phyloP scores from a whole-genome alignment of 2,329 filamentous ascomycete species.

The Periconia sp. region DNA sequence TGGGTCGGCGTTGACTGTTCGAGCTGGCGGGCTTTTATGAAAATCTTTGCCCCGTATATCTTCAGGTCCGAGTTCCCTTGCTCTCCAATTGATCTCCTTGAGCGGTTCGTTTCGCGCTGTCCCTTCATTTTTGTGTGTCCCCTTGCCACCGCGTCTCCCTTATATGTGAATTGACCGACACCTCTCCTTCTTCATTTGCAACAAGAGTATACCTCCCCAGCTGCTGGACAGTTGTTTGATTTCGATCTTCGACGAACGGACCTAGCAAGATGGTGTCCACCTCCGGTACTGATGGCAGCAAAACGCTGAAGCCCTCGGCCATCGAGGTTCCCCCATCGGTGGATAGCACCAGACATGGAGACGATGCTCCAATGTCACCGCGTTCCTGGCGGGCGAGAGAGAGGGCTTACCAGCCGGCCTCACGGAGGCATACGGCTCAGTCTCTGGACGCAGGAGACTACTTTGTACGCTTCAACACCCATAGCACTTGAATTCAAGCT shows the following conservation, averaged over 20 bases:
- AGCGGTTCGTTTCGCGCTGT: conserved; percentile 4
- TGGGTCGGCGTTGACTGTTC: neutral
- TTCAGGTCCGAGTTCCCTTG: neutral
- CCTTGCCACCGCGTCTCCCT: neutral
- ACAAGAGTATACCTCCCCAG: conserved; percentile 1
- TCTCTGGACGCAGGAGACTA: conserved; percentile 62
- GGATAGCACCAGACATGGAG: conserved; percentile 15
- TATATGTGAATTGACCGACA: neutral
- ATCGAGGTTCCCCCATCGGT: conserved; percentile 35
- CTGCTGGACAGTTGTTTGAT: conserved; percentile 41
- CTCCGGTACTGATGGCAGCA: conserved; percentile 27
- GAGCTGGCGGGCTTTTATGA: conserved; percentile 7
- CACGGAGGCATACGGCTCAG: conserved; percentile 33
- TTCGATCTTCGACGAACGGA: conserved; percentile 4
- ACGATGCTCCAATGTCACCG: conserved; percentile 34
- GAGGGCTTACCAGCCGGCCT: conserved; percentile 33
- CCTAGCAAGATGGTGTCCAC: conserved; percentile 32
- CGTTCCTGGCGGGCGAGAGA: conserved; percentile 39
- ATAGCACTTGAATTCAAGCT: conserved; percentile 4
- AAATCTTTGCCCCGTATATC: conserved; percentile 26
- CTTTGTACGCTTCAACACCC: conserved; percentile 52
- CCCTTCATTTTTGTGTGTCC: neutral
- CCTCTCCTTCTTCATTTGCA: neutral
- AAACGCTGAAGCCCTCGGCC: conserved; percentile 36
- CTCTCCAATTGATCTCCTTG: conserved; percentile 2